Evolutionary conservation across 371 early-diverging fungal genomes (phyloP).

Genomic region (Funneliformis caledonium): DNA sequence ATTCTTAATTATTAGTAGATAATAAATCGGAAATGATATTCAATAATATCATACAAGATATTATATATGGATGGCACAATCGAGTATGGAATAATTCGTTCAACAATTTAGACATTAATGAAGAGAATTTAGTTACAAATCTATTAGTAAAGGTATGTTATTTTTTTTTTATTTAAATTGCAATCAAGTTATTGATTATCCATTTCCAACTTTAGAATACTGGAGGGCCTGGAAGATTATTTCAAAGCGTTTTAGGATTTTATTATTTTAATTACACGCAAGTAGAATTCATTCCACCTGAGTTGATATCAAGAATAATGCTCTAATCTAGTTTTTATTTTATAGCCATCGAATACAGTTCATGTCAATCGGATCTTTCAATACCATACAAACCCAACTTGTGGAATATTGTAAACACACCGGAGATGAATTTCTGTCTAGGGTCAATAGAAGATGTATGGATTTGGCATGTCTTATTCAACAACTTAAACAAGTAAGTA

Average conservation of each 20-base stretch:
- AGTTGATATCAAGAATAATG: neutral
- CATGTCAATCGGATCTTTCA: slow-evolving; percentile 52
- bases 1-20: slow-evolving; percentile 37
- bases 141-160: neutral
- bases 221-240: slow-evolving; percentile 60
- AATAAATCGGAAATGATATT: slow-evolving; percentile 44
- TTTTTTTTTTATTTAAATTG: neutral
- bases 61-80: slow-evolving; percentile 53
- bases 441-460: neutral
- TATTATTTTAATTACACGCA: slow-evolving; percentile 63
- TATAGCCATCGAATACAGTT: slow-evolving; percentile 49
- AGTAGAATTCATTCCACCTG: slow-evolving; percentile 34
- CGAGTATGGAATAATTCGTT: slow-evolving; percentile 48
- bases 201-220: slow-evolving; percentile 41
- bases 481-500: slow-evolving; percentile 30
- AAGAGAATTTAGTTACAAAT: slow-evolving; percentile 28
- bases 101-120: neutral
- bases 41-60: slow-evolving; percentile 49
- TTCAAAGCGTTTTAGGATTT: slow-evolving; percentile 62
- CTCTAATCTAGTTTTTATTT: neutral
- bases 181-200: neutral
- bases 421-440: neutral
- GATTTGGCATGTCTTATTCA: slow-evolving; percentile 19
- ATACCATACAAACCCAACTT: slow-evolving; percentile 46
- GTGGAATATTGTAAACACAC: slow-evolving; percentile 32